A percentile compares a stretch with the other conserved stretches of the same genome.
phyloP scores from a whole-genome alignment of 2,329 filamentous ascomycete species.

The Clonostachys byssicola region DNA sequence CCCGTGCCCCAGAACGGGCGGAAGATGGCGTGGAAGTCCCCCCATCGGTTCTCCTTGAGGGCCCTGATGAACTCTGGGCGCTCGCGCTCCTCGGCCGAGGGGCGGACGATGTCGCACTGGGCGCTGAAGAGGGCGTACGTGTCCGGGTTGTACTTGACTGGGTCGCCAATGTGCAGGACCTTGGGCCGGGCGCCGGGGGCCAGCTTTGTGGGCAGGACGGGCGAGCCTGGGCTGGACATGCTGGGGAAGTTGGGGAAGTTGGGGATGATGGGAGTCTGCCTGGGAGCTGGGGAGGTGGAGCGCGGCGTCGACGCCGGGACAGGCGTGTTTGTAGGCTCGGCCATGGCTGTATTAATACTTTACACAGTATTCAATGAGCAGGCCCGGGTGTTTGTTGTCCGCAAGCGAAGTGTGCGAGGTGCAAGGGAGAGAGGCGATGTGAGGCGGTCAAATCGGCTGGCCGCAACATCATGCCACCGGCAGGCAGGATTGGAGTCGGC shows the following conservation, averaged over 20 bases:
- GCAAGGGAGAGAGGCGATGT: not conserved
- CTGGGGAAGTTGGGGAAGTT: slow-evolving; percentile 6
- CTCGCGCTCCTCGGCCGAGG: slow-evolving; percentile 42
- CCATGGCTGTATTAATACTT: slow-evolving; percentile 23
- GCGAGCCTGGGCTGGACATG: slow-evolving; percentile 13
- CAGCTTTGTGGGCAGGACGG: slow-evolving; percentile 15
- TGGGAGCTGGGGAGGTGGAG: slow-evolving; percentile 30
- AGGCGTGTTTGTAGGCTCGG: slow-evolving; percentile 41
- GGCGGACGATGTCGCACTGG: slow-evolving; percentile 46
- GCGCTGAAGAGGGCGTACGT: slow-evolving; percentile 37
- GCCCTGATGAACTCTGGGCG: slow-evolving; percentile 43
- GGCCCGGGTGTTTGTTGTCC: too few species aligned
- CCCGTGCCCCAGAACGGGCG: slow-evolving; percentile 61
- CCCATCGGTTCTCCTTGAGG: slow-evolving; percentile 47
- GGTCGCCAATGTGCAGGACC: slow-evolving; percentile 74
- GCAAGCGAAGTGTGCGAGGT: too few species aligned
- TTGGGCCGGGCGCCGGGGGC: slow-evolving; percentile 30
- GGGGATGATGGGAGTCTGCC: slow-evolving; percentile 31
- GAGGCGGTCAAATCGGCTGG: too few species aligned
- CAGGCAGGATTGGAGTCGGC: too few species aligned
- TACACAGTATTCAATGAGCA: not conserved
- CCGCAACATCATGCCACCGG: too few species aligned
- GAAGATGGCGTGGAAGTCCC: slow-evolving; percentile 49
- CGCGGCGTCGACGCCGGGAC: slow-evolving; percentile 38
- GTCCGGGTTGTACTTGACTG: slow-evolving; percentile 41